Conservation (phyloP, 108 stramenopile genomes). For the Fragilariopsis cylindrus region DNA sequence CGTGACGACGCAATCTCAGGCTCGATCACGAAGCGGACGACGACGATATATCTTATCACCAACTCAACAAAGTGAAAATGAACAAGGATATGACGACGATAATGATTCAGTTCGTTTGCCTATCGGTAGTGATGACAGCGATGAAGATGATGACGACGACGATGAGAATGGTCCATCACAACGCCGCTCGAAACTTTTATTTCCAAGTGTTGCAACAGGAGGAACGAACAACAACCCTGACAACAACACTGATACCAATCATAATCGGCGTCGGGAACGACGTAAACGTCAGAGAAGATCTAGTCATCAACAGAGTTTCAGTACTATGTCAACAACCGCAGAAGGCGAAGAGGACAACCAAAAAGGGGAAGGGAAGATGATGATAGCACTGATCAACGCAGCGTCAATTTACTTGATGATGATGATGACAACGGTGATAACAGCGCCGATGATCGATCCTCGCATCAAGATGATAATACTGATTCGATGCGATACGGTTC, state of each 20-base stretch:
- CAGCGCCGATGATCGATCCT: neutral
- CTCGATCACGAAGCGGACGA: neutral
- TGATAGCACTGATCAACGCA: constrained; percentile 2
- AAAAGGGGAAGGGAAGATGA: constrained; percentile 2
- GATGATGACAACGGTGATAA: neutral
- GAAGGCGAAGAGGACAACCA: neutral
- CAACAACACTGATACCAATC: neutral
- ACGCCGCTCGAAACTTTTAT: neutral
- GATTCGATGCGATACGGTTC: neutral
- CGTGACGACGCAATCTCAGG: neutral
- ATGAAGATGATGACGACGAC: constrained; percentile 9
- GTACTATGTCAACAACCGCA: neutral
- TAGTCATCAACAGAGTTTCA: neutral
- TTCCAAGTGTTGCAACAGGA: neutral
- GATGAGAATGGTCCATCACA: neutral
- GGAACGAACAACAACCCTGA: neutral
- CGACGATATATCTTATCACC: neutral
- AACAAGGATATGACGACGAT: neutral
- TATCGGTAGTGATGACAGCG: constrained; percentile 10
- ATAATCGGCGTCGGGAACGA: neutral
- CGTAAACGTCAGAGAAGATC: constrained; percentile 14
- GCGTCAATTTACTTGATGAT: constrained; percentile 9
- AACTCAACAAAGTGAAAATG: neutral
- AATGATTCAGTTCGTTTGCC: neutral
- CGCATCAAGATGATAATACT: neutral